Evolutionary conservation across 2,329 filamentous ascomycete genomes (phyloP), one percentile per base, ranked within the genome.

Genomic region (Fusarium incarnatum): DNA sequence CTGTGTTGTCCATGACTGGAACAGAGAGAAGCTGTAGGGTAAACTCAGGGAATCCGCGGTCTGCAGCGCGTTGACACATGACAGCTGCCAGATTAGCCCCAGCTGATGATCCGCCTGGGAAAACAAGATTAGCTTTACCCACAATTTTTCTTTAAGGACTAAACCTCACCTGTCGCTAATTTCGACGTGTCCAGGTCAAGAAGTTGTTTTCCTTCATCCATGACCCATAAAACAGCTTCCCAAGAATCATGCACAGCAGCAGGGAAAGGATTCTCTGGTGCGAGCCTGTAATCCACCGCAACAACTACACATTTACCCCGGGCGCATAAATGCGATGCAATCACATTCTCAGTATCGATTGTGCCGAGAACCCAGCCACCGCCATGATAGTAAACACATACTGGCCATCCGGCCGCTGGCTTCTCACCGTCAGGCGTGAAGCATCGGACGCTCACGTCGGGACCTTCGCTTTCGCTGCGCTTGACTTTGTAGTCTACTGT

Each of bases 21-120:
- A 66, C 61, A 3, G 63, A 66, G 2, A 66, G 61, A 4, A 66
- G 63, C 18, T 66, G 63, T 0, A 66, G 37, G 5, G 63, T 66
- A 25, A 66, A 60, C 0, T 41, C 32, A 0, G 55, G 37, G 0
- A 20, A 41, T 25, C 23, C 37, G 11, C 25, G 44, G n/a, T 66
- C 55, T 8, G 61, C 61, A 2, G 63, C 63, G 8, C 63, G 48
- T 37, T 66, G 63, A 1, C 63, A 66, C 55, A 66, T 66, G 10
- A 66, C 40, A 4, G 61, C 61, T 7, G 61, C 63, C 9, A 66
- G 11, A 12, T 66, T 66, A 0, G 63, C 61, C 0, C 63, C 63
- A 10, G 63, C 63, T 20, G 63, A 66, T 3, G 63, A 66, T 3
- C 63, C 63, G 8, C 62, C 60, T 65, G 2, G 1, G 16, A 10